phyloP scores from a whole-genome alignment of 1,284 basidiomycete species.

The Xanthoconium separans region DNA sequence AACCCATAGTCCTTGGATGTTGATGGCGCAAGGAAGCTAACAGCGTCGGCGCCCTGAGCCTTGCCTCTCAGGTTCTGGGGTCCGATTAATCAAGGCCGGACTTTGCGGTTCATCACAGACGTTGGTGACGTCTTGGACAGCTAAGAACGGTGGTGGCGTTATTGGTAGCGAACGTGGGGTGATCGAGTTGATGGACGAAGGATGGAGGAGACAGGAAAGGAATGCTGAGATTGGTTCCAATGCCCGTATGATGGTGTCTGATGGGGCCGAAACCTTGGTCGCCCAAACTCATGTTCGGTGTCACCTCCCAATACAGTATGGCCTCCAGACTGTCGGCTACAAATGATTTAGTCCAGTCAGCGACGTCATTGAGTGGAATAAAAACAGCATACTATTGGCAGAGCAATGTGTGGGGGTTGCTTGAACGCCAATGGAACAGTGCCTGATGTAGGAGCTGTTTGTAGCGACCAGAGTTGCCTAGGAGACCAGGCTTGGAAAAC shows the following conservation, averaged over 20 bases:
- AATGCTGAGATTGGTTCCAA: background rate
- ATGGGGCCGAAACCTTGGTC: too few species aligned
- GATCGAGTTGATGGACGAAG: background rate
- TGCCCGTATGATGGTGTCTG: background rate
- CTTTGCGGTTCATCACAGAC: background rate
- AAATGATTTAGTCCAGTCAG: too few species aligned
- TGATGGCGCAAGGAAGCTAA: background rate
- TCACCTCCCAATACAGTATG: too few species aligned
- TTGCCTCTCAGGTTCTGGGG: background rate
- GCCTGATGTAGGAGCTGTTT: too few species aligned
- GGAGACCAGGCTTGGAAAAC: too few species aligned
- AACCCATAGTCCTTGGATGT: constrained; percentile 1
- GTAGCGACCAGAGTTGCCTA: too few species aligned
- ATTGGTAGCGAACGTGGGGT: background rate
- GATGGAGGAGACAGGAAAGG: too few species aligned
- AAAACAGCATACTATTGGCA: too few species aligned
- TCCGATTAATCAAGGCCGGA: background rate
- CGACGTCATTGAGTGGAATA: too few species aligned
- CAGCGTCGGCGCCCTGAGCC: background rate
- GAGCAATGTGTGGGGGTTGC: too few species aligned
- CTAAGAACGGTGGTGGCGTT: background rate
- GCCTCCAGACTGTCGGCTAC: too few species aligned
- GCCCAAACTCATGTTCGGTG: background rate
- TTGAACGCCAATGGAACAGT: too few species aligned
- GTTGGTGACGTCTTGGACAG: background rate